Evolutionary conservation across 805 yeast species (phyloP).

Genomic region (Hyphopichia homilentoma): DNA sequence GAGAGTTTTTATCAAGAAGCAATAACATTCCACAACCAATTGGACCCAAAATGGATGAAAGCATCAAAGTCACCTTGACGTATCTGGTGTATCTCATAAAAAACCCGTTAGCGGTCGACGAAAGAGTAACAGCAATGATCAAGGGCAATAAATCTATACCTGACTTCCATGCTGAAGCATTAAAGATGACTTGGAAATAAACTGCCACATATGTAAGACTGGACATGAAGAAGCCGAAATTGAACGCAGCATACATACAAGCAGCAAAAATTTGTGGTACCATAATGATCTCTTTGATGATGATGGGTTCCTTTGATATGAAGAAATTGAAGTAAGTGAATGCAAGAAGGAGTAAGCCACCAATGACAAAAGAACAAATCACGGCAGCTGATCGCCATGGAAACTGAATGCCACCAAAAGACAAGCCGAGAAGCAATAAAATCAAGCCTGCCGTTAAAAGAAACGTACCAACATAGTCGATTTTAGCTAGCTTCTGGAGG

Average conservation of each 20-base stretch:
- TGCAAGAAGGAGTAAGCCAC: slow-evolving; percentile 30
- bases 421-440: slow-evolving; percentile 44
- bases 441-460: slow-evolving; percentile 42
- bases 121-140: slow-evolving; percentile 28
- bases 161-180: slow-evolving; percentile 32
- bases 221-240: slow-evolving; percentile 39
- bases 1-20: slow-evolving; percentile 19
- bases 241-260: slow-evolving; percentile 30
- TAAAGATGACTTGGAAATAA: slow-evolving; percentile 36
- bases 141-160: slow-evolving; percentile 36
- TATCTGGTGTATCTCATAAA: slow-evolving; percentile 24
- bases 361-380: slow-evolving; percentile 45
- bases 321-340: slow-evolving; percentile 41
- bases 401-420: slow-evolving; percentile 51
- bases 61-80: slow-evolving; percentile 29
- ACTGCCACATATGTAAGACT: slow-evolving; percentile 30
- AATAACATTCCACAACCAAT: slow-evolving; percentile 33
- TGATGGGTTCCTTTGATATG: slow-evolving; percentile 43
- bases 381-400: slow-evolving; percentile 57
- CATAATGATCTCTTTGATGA: slow-evolving; percentile 39
- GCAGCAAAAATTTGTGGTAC: slow-evolving; percentile 35
- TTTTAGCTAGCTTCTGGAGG: slow-evolving; percentile 31
- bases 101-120: slow-evolving; percentile 28
- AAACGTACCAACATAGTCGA: slow-evolving; percentile 50
- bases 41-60: slow-evolving; percentile 27